Conservation (phyloP, 352 stramenopile genomes). For the Pythium rishiriense region DNA sequence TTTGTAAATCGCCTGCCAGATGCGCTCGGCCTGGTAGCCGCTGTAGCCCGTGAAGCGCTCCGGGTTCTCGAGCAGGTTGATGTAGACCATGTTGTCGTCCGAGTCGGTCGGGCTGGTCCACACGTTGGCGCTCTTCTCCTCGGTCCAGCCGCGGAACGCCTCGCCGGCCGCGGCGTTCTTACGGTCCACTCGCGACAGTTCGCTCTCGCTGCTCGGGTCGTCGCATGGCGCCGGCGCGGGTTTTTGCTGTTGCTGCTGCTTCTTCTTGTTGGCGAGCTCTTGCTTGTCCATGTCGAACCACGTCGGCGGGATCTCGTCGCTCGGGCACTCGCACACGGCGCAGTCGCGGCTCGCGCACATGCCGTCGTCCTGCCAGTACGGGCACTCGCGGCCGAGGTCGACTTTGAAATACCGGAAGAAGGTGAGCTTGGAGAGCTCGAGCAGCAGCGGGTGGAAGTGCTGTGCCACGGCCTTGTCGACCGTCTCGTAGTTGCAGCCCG, state of each 20-base stretch:
- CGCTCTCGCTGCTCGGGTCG: conserved; percentile 71
- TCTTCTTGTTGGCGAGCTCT: conserved; percentile 32
- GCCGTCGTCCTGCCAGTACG: conserved; percentile 90
- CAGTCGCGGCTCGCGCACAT: conserved; percentile 90
- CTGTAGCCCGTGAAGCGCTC: conserved; percentile 99
- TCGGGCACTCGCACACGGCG: conserved; percentile 87
- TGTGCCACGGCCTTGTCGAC: conserved; percentile 80
- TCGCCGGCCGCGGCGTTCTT: conserved; percentile 68
- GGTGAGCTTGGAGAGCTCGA: conserved; percentile 73
- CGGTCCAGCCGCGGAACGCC: conserved; percentile 65
- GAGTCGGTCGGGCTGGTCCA: conserved; percentile 56
- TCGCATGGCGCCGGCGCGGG: conserved; percentile 15
- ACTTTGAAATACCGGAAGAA: conserved; percentile 96
- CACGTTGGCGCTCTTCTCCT: conserved; percentile 56
- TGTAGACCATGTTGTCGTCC: conserved; percentile 84
- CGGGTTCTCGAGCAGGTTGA: conserved; percentile 97
- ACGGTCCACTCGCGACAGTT: conserved; percentile 72
- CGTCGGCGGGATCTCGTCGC: conserved; percentile 79
- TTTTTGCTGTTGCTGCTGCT: conserved; percentile 19
- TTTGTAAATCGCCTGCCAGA: conserved; percentile 97
- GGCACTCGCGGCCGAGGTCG: conserved; percentile 87
- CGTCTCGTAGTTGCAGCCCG: conserved; percentile 82
- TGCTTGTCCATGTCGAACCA: conserved; percentile 75
- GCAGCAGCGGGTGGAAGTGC: conserved; percentile 81
- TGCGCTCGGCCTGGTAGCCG: conserved; percentile 88